Percentiles rank a stretch among this genome's conserved stretches.
Conservation (phyloP, 108 stramenopile genomes). For the Nitzschia sp. region DNA sequence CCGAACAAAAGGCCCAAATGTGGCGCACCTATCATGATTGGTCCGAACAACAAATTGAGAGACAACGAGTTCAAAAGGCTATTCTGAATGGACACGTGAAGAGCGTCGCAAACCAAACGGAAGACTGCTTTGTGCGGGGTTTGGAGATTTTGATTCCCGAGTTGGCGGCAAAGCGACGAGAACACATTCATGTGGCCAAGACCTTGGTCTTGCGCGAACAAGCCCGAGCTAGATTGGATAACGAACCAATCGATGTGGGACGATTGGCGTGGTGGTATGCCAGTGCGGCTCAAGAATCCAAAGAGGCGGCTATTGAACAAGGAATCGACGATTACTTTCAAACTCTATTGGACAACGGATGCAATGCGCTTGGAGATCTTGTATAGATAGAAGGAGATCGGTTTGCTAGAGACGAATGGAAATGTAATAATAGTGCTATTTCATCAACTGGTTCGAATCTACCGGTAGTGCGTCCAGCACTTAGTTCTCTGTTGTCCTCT, state of each 20-base stretch:
- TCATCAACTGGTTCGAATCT: no score
- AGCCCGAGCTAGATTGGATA: neutral
- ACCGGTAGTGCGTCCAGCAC: no score
- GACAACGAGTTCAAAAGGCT: conserved; percentile 11
- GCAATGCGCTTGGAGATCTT: neutral
- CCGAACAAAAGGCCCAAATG: conserved; percentile 7
- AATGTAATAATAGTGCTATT: no score
- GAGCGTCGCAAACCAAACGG: neutral
- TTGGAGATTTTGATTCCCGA: conserved; percentile 3
- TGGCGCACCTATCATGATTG: neutral
- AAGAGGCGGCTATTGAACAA: neutral
- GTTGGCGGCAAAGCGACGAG: conserved; percentile 1
- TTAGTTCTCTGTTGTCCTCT: no score
- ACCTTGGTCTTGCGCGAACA: conserved; percentile 3
- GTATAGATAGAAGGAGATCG: no score
- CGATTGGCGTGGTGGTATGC: conserved; percentile 1
- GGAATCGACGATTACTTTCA: conserved; percentile 8
- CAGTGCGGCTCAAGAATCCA: conserved; percentile 3
- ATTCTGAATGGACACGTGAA: neutral
- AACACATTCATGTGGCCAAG: neutral
- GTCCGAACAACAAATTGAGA: conserved; percentile 1
- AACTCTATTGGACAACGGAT: neutral
- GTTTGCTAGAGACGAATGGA: no score
- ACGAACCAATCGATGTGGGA: neutral
- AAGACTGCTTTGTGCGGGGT: neutral